A percentile compares a stretch with the other conserved stretches of the same genome.
These are phyloP conservation scores for Dentipellis fragilis DNA, from an alignment of 768 basidiomycete genomes.

Conservation along the genomic window DNA sequence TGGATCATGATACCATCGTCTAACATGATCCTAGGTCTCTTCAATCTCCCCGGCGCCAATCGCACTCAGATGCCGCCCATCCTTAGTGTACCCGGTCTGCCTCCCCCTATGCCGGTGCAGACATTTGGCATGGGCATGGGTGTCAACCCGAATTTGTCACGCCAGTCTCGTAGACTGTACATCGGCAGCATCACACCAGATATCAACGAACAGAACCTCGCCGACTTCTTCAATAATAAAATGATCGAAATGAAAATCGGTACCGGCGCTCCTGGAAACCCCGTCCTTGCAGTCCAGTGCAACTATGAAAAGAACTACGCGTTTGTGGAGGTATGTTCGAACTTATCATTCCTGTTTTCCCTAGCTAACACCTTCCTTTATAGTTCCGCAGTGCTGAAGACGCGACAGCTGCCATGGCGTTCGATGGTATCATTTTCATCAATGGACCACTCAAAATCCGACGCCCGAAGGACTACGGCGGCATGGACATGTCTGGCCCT, in stretches of 20 bases:
- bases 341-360: not conserved
- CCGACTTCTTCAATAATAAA: slow-evolving; percentile 91
- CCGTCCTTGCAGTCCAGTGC: slow-evolving; percentile 88
- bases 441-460: slow-evolving; percentile 95
- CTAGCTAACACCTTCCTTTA: slow-evolving; percentile 1
- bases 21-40: slow-evolving; percentile 51
- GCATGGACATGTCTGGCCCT: slow-evolving; percentile 41
- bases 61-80: slow-evolving; percentile 81
- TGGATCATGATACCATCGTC: not conserved
- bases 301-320: slow-evolving; percentile 99
- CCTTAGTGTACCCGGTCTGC: slow-evolving; percentile 69
- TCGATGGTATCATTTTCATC: slow-evolving; percentile 94
- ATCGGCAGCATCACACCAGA: slow-evolving; percentile 95
- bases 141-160: slow-evolving; percentile 79
- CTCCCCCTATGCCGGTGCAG: slow-evolving; percentile 75
- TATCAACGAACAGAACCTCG: slow-evolving; percentile 86
- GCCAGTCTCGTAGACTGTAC: slow-evolving; percentile 91
- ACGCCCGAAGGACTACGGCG: slow-evolving; percentile 94
- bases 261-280: slow-evolving; percentile 76
- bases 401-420: slow-evolving; percentile 92
- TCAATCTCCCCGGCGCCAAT: slow-evolving; percentile 94
- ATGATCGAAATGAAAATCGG: slow-evolving; percentile 91
- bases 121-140: slow-evolving; percentile 83
- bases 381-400: slow-evolving; percentile 97
- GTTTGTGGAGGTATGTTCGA: slow-evolving; percentile 76